These are phyloP conservation scores for Anisogramma anomala DNA, from an alignment of 2,329 filamentous ascomycete species.

Conservation along the genomic window DNA sequence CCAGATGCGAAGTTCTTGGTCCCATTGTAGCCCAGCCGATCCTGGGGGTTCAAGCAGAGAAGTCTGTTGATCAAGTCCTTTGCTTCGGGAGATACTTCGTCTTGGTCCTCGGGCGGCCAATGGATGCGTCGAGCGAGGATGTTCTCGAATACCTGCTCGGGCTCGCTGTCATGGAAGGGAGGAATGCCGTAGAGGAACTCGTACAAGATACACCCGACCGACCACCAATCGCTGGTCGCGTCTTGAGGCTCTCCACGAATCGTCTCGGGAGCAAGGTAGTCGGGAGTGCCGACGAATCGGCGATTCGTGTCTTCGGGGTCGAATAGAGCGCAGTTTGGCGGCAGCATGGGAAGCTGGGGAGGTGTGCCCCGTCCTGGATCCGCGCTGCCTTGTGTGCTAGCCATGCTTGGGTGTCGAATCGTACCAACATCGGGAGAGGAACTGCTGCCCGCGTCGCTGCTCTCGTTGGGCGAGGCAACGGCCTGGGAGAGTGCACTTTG, in stretches of 20 bases:
- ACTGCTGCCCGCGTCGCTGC: slow-evolving; percentile 55
- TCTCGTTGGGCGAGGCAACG: slow-evolving; percentile 54
- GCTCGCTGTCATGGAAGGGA: slow-evolving; percentile 81
- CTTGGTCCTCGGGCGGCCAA: slow-evolving; percentile 78
- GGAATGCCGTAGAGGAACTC: slow-evolving; percentile 91
- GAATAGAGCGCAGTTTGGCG: slow-evolving; percentile 85
- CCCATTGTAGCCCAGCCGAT: slow-evolving; percentile 74
- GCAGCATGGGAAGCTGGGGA: slow-evolving; percentile 60
- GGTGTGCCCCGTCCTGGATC: slow-evolving; percentile 48
- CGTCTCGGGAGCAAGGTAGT: slow-evolving; percentile 93
- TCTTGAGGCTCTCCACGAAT: slow-evolving; percentile 93
- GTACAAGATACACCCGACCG: slow-evolving; percentile 94
- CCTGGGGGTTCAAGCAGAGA: slow-evolving; percentile 70
- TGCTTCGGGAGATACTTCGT: slow-evolving; percentile 71
- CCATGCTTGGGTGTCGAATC: slow-evolving; percentile 41
- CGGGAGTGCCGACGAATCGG: slow-evolving; percentile 90
- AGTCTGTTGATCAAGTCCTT: slow-evolving; percentile 91
- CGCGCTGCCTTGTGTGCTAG: slow-evolving; percentile 31
- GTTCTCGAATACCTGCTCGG: slow-evolving; percentile 93
- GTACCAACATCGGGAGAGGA: slow-evolving; percentile 67
- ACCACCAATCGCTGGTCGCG: slow-evolving; percentile 99
- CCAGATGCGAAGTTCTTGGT: slow-evolving; percentile 74
- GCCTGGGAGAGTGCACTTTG: slow-evolving; percentile 31
- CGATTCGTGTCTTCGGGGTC: slow-evolving; percentile 89
- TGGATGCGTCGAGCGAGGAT: slow-evolving; percentile 81